Base-by-base conservation (phyloP, 129 eudicot genomes). In the Helianthus tuberosus region DNA sequence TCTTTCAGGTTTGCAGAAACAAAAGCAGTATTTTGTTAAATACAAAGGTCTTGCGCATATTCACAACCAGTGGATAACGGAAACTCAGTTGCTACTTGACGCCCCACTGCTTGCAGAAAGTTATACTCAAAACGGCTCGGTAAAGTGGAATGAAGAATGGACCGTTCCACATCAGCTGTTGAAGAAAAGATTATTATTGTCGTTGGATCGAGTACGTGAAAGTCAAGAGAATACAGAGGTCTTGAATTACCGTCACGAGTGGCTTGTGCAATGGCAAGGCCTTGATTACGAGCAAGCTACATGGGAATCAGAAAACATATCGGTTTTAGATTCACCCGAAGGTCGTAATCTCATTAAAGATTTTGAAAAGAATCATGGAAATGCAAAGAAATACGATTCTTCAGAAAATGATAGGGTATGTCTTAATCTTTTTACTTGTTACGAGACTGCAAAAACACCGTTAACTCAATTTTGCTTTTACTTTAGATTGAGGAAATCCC, bases 241-340 rank as follows among this genome's bases (percentile, higher is more conserved):
- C 68, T 82, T 82, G 53, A 65, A 78, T 49, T 77, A 81, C 74
- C 66, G 75, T 29, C 71, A 57, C 66, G 91, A 85, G 78, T 88
- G 97, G 97, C 94, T 88, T 84, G 97, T 91, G 63, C 87, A 82
- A 83, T 91, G 97, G 97, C 12, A 68, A 68, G 85, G 87, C 64
- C 97, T 91, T 82, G 77, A 60, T 67, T 82, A 86, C 74, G 84
- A 77, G 59, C 80, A 80, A 72, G 91, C 86, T 77, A 81, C 89
- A 27, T 88, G 97, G 91, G 91, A 88, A 78, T 84, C 82, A 57
- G 94, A 86, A 70, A 81, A 75, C 80, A 61, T 78, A 73, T 5
- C 73, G 8, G 75, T 72, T 49, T 75, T 91, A 29, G 58, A 63
- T 68, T 83, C 89, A 69, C 72, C 83, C 77, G 75, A 71, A 69